Conservation (phyloP, 2,329 filamentous ascomycete genomes). For the Fusarium ambrosium region DNA sequence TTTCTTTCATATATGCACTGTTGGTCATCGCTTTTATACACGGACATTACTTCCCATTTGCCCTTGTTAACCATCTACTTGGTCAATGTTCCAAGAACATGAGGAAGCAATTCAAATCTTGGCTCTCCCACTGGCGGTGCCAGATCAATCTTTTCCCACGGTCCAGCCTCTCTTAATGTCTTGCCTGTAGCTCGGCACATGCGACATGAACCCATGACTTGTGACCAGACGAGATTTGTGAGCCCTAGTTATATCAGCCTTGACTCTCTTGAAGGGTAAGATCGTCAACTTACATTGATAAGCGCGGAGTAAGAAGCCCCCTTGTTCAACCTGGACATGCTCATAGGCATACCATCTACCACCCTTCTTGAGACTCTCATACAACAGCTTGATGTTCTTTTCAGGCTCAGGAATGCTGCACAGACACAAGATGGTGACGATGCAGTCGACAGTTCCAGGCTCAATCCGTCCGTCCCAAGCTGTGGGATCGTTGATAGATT, state of each 20-base stretch:
- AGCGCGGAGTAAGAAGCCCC: constrained; percentile 56
- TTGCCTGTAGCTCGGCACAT: constrained; percentile 63
- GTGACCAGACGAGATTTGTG: constrained; percentile 67
- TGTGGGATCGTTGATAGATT: constrained; percentile 62
- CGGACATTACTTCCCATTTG: neutral
- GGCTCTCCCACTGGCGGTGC: constrained; percentile 56
- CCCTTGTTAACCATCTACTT: constrained; percentile 54
- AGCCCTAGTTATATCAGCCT: constrained; percentile 54
- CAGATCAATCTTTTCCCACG: constrained; percentile 65
- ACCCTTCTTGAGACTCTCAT: constrained; percentile 70
- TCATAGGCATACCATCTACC: constrained; percentile 75
- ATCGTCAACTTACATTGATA: constrained; percentile 64
- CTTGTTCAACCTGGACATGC: constrained; percentile 63
- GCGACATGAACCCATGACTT: constrained; percentile 65
- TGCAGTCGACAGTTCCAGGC: constrained; percentile 67
- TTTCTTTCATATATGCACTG: neutral
- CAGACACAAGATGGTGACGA: constrained; percentile 72
- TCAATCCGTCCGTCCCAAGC: constrained; percentile 62
- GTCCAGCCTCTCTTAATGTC: constrained; percentile 62
- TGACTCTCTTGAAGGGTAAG: neutral
- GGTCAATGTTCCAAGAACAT: constrained; percentile 65
- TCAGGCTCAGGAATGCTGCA: constrained; percentile 74
- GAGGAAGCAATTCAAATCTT: constrained; percentile 61
- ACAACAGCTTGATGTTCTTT: constrained; percentile 67
- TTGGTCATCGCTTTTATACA: neutral